Percentiles rank a stretch among this genome's conserved stretches.
Evolutionary conservation across 805 yeast genomes (phyloP).

Genomic region (Candida piceae): DNA sequence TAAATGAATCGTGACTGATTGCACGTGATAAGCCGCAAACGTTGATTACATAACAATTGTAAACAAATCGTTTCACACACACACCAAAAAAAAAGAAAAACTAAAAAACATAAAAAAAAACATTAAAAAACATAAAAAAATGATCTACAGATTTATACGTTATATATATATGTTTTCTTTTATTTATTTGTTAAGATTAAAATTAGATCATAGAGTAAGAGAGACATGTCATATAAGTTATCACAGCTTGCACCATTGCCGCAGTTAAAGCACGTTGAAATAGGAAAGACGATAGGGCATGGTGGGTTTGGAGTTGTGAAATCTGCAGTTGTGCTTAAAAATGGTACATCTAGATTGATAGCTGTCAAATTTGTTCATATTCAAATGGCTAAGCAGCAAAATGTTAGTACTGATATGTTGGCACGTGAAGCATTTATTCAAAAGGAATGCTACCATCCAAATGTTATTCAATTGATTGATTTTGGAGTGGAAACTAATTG

Average conservation of each 20-base stretch:
- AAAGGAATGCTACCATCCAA: constrained; percentile 53
- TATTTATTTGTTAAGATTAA: no score
- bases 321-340: constrained; percentile 35
- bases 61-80: no score
- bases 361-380: constrained; percentile 57
- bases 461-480: constrained; percentile 50
- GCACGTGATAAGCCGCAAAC: no score
- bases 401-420: constrained; percentile 30
- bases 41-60: no score
- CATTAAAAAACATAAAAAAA: no score
- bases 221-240: constrained; percentile 29
- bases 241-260: constrained; percentile 49
- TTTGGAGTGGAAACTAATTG: constrained; percentile 52
- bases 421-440: constrained; percentile 57
- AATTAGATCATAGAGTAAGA: no score
- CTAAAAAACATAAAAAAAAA: no score
- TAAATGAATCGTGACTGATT: no score
- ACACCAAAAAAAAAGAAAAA: no score
- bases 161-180: no score
- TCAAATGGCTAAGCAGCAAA: constrained; percentile 28
- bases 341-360: constrained; percentile 35
- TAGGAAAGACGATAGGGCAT: constrained; percentile 56
- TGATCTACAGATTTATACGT: no score
- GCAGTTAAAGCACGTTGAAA: constrained; percentile 37
- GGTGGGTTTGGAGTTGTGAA: constrained; percentile 67